Base-by-base conservation (phyloP, 2,329 filamentous ascomycete species). In the Paraconiothyrium sp. region DNA sequence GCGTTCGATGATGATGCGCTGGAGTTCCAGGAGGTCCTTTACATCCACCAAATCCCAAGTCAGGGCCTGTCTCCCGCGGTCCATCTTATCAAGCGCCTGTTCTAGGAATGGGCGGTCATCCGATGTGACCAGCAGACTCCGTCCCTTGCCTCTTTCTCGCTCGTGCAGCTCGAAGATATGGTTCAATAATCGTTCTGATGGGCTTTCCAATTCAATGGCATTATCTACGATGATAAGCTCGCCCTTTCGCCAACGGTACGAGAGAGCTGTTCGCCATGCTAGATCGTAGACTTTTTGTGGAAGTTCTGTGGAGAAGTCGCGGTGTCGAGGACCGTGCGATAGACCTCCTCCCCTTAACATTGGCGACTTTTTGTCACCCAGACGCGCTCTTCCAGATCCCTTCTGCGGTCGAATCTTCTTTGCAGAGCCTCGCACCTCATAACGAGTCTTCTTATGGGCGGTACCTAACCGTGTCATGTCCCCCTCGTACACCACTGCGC, bases 241-340 rank as follows among this genome's bases (percentile, higher is more conserved):
- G 52, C 94, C 95, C 68, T 89, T 88, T 67, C 90, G 86, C 81
- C 95, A 98, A 62, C 95, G 89, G 83, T 97, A 97, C 74, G 91
- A 95, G 67, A 99, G 85, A 11, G 95, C 95, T 47, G 92, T 98
- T 76, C 95, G 89, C 92, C 93, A 98, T 10, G 95, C 95, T 71
- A 96, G 85, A 80, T 98, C 94, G 82, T 99, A 99, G 51, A 97
- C 88, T 83, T 98, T 98, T 76, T 86, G 86, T 71, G 91, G 93
- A 58, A 99, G 84, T 16, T 86, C 86, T 24, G 94, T 96, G 62
- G 88, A 88, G 76, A 99, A 99, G 81, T 98, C 93, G 77, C 95
- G 87, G 30, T 94, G 94, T 71, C 94, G 90, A 32, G 95, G 95
- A n/a, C 95, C 95, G 74, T 93, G 92, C 0, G 89, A 84, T 71